Evolutionary conservation across 1,284 basidiomycete species (phyloP), one percentile per base, ranked within the genome.

Genomic region (Naganishia sp.): DNA sequence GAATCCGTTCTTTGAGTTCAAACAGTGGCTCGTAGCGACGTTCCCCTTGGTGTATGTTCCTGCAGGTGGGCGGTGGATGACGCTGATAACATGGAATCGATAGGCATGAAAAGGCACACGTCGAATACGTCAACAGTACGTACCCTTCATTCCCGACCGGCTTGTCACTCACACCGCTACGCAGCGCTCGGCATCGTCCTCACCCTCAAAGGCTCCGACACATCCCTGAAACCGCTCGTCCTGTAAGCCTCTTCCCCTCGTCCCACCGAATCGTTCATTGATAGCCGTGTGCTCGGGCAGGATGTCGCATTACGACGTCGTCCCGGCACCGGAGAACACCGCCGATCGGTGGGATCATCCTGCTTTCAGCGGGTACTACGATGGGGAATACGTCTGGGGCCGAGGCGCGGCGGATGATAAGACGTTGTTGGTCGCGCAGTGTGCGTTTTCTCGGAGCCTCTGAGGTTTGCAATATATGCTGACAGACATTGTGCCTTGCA

Each of bases 171-270:
- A n/a, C 17, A 21, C 25, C 45, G 39, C 49, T 9, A 4, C 15
- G 9, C 42, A 76, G 74, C 75, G 1, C 76, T 82, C 35, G 82
- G 81, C 35, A 78, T 83, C 32, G 62, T 83, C 6, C 80, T 80
- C 61, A 83, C 81, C 0, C 79, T 82, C 68, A 61, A 79, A 45
- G 83, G 83, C 3, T 74, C 76, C 4, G 79, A 83, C 61, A 67
- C 72, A 6, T 68, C 70, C n/a, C 76, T 84, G 54, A 81, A 83
- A 67, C 83, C 83, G 0, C 71, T 82, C 9, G 68, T 83, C 1
- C 67, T 80, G 72, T 73, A 47, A 62, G 72, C 61, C 7, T 2
- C 28, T 28, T 3, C 52, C n/a, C 0, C 52, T 54, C 17, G 6
- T 9, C 17, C 17, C 2, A 10, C 9, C 2, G 1, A 15, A 28